Evolutionary conservation across 805 yeast species (phyloP), one percentile per base, ranked within the genome.

Genomic region (Saccharomycopsis schoenii): DNA sequence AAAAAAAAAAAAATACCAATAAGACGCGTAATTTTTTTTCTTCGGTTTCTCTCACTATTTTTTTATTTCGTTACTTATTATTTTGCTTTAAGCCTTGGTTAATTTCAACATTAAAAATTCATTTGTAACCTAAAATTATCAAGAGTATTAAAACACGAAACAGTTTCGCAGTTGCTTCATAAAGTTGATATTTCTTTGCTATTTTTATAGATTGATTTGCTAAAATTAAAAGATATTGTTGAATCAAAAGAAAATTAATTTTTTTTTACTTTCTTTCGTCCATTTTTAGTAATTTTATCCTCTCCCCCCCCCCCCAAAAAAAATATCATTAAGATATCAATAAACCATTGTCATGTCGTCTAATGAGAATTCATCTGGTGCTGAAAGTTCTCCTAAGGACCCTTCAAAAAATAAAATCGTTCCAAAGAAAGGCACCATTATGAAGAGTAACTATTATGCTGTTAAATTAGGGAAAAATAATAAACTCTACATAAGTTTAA

Each of bases 401-500:
- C 24, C 19, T 19, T 47, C 52, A 24, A 47, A 47, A 17, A 47
- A 47, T 25, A 47, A 47, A 15, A n/a, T 47, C 11, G 25, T 47
- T 21, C 25, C 52, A 10, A 47, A 47, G 6, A 47, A 47, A 21
- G 52, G 52, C 12, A 47, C 52, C 10, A 47, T 47, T 11, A 47
- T 47, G 52, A 47, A 47, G 21, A 47, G 52, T 47, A 47, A 47
- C 21, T 47, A 47, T 24, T 47, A 47, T 47, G 52, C 52, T 47
- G 52, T 47, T 5, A 47, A 47, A 21, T 24, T 47, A 24, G 52
- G 52, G 34, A 47, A 47, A 21, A 47, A 47, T 47, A 47, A 47
- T 47, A 47, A 47, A 47, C 52, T 47, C 2, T 47, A 47, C 21
- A 47, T 47, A 19, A 47, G 52, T 11, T 19, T 52, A 52, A 52